Conservation (phyloP, 169 alveolate species). For the Plasmodium cynomolgi region DNA sequence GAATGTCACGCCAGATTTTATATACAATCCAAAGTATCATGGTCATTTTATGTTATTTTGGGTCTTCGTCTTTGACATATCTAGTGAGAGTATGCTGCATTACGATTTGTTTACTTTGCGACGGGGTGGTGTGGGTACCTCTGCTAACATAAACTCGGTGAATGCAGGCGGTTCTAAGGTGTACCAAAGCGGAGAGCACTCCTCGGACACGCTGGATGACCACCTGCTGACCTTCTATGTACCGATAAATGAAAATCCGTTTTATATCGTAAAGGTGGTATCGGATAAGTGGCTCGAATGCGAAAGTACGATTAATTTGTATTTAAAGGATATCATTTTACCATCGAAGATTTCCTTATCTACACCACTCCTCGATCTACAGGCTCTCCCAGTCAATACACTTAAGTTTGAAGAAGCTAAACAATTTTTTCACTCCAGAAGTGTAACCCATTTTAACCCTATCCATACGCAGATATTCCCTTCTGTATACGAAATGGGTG, state of each 20-base stretch:
- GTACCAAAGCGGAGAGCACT: background rate
- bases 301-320: conserved; percentile 80
- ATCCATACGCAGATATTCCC: conserved; percentile 82
- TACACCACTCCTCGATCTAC: conserved; percentile 96
- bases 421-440: conserved; percentile 78
- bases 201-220: conserved; percentile 76
- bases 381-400: conserved; percentile 93
- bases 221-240: conserved; percentile 94
- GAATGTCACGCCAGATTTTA: conserved; percentile 94
- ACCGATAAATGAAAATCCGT: conserved; percentile 94
- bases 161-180: background rate
- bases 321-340: conserved; percentile 85
- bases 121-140: background rate
- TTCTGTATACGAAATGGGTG: conserved; percentile 76
- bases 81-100: conserved; percentile 96
- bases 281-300: conserved; percentile 94
- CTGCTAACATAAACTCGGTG: background rate
- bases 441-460: conserved; percentile 74
- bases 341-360: conserved; percentile 94
- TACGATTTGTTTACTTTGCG: conserved; percentile 91
- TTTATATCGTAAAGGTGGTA: conserved; percentile 95
- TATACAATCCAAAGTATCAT: conserved; percentile 94
- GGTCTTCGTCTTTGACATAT: conserved; percentile 97
- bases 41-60: conserved; percentile 96
- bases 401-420: conserved; percentile 90